Evolutionary conservation across 2,329 filamentous ascomycete species (phyloP).

Genomic region (Apiospora kogelbergensis): DNA sequence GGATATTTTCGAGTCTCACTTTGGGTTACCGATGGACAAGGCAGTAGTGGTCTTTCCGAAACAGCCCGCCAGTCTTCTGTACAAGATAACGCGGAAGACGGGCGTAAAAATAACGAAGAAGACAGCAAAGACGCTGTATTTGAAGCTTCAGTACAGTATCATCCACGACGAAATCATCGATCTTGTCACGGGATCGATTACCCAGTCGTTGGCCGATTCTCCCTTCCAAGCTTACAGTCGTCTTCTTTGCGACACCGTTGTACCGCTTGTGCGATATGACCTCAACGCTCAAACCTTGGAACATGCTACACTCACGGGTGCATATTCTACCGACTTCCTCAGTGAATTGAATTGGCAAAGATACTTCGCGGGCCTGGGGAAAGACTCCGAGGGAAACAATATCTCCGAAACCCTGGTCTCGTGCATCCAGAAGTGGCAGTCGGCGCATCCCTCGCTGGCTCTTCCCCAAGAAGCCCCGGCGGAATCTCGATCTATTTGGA

Average conservation of each 20-base stretch:
- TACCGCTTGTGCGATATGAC: conserved; percentile 42
- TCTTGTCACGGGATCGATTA: conserved; percentile 45
- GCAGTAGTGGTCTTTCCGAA: conserved; percentile 71
- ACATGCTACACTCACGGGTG: conserved; percentile 52
- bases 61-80: conserved; percentile 78
- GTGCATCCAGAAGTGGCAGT: conserved; percentile 41
- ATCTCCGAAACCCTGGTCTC: conserved; percentile 27
- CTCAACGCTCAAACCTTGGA: conserved; percentile 56
- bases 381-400: conserved; percentile 34
- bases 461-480: conserved; percentile 33
- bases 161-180: conserved; percentile 71
- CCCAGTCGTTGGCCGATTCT: conserved; percentile 37
- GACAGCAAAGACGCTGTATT: conserved; percentile 53
- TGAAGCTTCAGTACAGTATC: conserved; percentile 75
- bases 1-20: conserved; percentile 65
- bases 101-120: conserved; percentile 32
- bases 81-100: conserved; percentile 67
- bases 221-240: conserved; percentile 46
- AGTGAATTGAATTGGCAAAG: conserved; percentile 46
- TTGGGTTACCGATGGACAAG: conserved; percentile 52
- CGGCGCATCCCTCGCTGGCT: conserved; percentile 30
- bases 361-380: conserved; percentile 51
- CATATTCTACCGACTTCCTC: conserved; percentile 50
- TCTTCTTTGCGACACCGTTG: conserved; percentile 44
- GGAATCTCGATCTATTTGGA: conserved; percentile 67